Evolutionary conservation across 2,329 filamentous ascomycete genomes (phyloP).

Genomic region (Aspergillus awamori): DNA sequence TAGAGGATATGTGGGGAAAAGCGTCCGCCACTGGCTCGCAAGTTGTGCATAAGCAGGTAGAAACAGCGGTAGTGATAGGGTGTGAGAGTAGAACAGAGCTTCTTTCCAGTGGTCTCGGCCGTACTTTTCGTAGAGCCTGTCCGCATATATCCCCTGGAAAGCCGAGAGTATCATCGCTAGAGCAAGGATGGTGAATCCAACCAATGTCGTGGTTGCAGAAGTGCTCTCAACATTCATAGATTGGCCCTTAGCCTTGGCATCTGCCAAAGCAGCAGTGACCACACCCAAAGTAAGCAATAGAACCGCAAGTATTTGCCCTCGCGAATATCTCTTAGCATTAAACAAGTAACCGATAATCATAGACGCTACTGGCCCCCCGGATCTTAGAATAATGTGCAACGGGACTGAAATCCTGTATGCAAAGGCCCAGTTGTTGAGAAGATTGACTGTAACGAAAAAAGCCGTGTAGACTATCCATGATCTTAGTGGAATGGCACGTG

Average conservation of each 20-base stretch:
- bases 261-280: conserved; percentile 83
- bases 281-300: conserved; percentile 83
- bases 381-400: conserved; percentile 93
- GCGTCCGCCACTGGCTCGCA: conserved; percentile 38
- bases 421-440: conserved; percentile 97
- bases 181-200: conserved; percentile 80
- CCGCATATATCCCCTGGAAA: conserved; percentile 92
- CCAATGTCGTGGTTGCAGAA: conserved; percentile 42
- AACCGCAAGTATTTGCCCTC: conserved; percentile 79
- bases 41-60: conserved; percentile 41
- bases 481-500: conserved; percentile 77
- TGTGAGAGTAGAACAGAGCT: conserved; percentile 89
- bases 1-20: conserved; percentile 40
- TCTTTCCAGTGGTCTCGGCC: conserved; percentile 86
- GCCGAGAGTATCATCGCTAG: conserved; percentile 87
- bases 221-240: conserved; percentile 28
- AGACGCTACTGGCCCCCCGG: conserved; percentile 92
- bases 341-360: conserved; percentile 87
- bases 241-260: conserved; percentile 75
- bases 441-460: conserved; percentile 90
- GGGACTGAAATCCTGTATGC: conserved; percentile 96
- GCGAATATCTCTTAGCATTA: conserved; percentile 76
- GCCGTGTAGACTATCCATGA: conserved; percentile 88
- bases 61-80: conserved; percentile 51
- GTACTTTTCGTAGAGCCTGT: conserved; percentile 82